Base-by-base conservation (phyloP, 2,329 filamentous ascomycete species). In the Hymenoscyphus repandus region DNA sequence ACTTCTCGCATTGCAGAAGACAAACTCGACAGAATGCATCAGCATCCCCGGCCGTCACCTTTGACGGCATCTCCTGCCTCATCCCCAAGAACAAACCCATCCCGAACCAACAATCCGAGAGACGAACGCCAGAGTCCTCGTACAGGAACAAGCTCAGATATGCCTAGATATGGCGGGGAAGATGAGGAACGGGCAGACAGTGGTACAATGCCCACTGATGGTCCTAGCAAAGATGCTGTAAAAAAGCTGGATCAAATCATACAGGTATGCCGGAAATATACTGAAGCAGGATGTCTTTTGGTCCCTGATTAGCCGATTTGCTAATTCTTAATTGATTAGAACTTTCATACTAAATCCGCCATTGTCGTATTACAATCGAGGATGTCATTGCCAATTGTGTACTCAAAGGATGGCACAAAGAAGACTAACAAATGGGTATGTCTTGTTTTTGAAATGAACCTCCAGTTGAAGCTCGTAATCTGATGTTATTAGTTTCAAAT, bases 201-300 rank as follows among this genome's bases (percentile, higher is more conserved):
- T 45, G 60, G 55, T 63, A 74, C 73, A 10, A 69, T 74, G 50
- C 65, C 68, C 40, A 65, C 72, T 39, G 69, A 63, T 22, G 72
- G 75, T 22, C 79, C 80, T 42, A 81, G 78, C 49, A 78, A 76
- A 61, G 88, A 92, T 59, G 81, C 83, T 5, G 72, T 86, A 67
- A 82, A 79, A 70, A 93, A 93, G 73, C 76, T 96, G 60, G 93
- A 95, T 68, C 90, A 96, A 72, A 93, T 97, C 64, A 85, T 96
- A 62, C 89, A 93, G 79, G 90, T 95, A 73, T 55, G 54, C 72
- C 15, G 36, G 20, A 34, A 36, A 27, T 27, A 27, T 27, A 4
- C 22, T 27, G 22, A 10, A 13, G 22, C 39, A 6, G 13, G 12
- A 31, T 44, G 9, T 12, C 18, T 17, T 40, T 20, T 20, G 10